These are phyloP conservation scores for Cantharellus anzutake DNA, from an alignment of 768 basidiomycete genomes.

Conservation along the genomic window DNA sequence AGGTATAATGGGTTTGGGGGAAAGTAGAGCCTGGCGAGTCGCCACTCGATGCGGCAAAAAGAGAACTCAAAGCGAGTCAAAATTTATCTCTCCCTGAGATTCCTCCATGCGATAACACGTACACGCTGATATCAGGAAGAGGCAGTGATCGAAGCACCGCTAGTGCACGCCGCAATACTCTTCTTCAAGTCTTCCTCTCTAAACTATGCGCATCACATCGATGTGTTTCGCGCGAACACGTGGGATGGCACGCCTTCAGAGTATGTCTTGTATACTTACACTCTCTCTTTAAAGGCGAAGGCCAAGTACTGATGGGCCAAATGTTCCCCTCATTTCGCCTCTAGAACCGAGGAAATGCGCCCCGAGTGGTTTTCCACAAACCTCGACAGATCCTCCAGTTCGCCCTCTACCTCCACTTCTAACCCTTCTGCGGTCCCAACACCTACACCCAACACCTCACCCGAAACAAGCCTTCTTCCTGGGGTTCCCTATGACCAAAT, in stretches of 20 bases:
- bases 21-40: conserved; percentile 68
- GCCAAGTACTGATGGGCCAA: too few relatives aligned
- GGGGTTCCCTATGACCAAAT: conserved; percentile 41
- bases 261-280: neutral
- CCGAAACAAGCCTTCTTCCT: too few relatives aligned
- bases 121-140: conserved; percentile 42
- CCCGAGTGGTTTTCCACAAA: conserved; percentile 54
- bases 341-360: conserved; percentile 73
- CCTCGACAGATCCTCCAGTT: neutral
- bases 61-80: conserved; percentile 27
- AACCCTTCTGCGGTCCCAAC: too few relatives aligned
- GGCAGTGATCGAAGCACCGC: conserved; percentile 47
- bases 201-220: conserved; percentile 49
- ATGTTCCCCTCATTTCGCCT: neutral
- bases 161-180: conserved; percentile 43
- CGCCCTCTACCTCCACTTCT: conserved; percentile 4
- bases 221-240: conserved; percentile 37
- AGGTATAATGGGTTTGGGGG: conserved; percentile 81
- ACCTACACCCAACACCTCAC: too few relatives aligned
- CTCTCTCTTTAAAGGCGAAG: neutral
- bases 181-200: conserved; percentile 38
- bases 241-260: neutral
- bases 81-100: neutral
- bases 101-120: neutral
- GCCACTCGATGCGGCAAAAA: conserved; percentile 43